Conservation (phyloP, 2,329 filamentous ascomycete genomes). For the Pseudogymnoascus sp. region DNA sequence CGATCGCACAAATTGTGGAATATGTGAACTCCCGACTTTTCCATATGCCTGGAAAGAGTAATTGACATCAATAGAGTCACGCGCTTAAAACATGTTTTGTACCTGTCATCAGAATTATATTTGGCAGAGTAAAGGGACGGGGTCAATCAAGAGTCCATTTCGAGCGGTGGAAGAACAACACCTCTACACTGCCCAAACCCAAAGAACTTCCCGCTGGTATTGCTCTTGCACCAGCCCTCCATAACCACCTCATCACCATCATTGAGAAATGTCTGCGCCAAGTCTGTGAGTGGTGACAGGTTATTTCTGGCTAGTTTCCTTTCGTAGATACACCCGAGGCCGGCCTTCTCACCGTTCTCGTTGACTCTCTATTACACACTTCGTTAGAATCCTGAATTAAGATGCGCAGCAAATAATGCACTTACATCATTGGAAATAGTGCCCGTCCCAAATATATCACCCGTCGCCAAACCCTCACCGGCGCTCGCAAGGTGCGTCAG, state of each 20-base stretch:
- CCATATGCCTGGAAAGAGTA: too few relatives aligned
- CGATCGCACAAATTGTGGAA: too few relatives aligned
- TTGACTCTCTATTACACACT: background rate
- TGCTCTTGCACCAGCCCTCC: constrained; percentile 43
- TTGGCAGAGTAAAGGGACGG: background rate
- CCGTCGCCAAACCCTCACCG: constrained; percentile 29
- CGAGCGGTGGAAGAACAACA: constrained; percentile 40
- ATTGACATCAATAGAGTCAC: background rate
- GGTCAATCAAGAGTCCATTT: constrained; percentile 9
- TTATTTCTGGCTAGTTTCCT: constrained; percentile 3
- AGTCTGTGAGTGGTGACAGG: constrained; percentile 5
- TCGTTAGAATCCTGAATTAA: background rate
- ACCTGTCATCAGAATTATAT: background rate
- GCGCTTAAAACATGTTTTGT: background rate
- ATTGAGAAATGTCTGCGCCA: constrained; percentile 42
- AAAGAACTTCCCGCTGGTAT: constrained; percentile 44
- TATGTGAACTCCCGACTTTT: too few relatives aligned
- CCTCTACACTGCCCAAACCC: constrained; percentile 57
- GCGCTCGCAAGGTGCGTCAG: constrained; percentile 29
- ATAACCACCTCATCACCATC: constrained; percentile 55
- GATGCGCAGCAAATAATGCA: background rate
- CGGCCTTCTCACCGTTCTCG: background rate
- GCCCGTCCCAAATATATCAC: constrained; percentile 34
- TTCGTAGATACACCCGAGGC: constrained; percentile 9
- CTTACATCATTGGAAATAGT: constrained; percentile 23